Conservation (phyloP, 352 stramenopile genomes). For the Phytophthora idaei region DNA sequence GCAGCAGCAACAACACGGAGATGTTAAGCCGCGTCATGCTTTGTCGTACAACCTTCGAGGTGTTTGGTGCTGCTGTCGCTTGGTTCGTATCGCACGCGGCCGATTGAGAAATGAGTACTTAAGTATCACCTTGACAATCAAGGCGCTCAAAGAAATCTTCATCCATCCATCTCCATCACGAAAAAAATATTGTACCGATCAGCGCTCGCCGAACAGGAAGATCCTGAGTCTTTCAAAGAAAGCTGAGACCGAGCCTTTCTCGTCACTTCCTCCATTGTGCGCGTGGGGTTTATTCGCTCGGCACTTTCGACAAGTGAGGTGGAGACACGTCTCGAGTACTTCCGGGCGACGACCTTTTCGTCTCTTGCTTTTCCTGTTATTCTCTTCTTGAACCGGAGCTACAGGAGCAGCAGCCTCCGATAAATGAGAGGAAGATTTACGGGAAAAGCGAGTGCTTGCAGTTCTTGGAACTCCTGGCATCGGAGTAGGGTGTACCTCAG, state of each 20-base stretch:
- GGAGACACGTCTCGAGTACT: conserved; percentile 72
- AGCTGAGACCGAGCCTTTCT: conserved; percentile 18
- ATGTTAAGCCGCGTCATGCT: conserved; percentile 14
- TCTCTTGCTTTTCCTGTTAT: conserved; percentile 29
- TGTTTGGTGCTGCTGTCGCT: conserved; percentile 8
- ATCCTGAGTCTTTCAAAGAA: conserved; percentile 56
- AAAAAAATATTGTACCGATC: neutral
- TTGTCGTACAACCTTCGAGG: conserved; percentile 9
- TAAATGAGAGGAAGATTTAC: conserved; percentile 36
- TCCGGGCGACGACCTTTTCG: conserved; percentile 49
- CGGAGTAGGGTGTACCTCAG: conserved; percentile 40
- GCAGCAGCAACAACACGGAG: conserved; percentile 6
- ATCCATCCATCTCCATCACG: conserved; percentile 18
- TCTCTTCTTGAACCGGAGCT: conserved; percentile 17
- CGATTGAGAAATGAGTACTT: conserved; percentile 29
- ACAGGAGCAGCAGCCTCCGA: conserved; percentile 18
- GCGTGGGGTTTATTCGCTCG: conserved; percentile 29
- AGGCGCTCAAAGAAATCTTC: conserved; percentile 13
- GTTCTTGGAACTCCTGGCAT: conserved; percentile 6
- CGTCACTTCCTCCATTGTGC: conserved; percentile 29
- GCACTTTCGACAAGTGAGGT: conserved; percentile 68
- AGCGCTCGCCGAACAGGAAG: conserved; percentile 42
- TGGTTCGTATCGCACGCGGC: conserved; percentile 20
- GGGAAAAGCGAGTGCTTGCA: conserved; percentile 31
- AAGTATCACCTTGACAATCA: neutral